A percentile compares a stretch with the other conserved stretches of the same genome.
Conservation (phyloP, 345 rosid species). For the Adansonia digitata region DNA sequence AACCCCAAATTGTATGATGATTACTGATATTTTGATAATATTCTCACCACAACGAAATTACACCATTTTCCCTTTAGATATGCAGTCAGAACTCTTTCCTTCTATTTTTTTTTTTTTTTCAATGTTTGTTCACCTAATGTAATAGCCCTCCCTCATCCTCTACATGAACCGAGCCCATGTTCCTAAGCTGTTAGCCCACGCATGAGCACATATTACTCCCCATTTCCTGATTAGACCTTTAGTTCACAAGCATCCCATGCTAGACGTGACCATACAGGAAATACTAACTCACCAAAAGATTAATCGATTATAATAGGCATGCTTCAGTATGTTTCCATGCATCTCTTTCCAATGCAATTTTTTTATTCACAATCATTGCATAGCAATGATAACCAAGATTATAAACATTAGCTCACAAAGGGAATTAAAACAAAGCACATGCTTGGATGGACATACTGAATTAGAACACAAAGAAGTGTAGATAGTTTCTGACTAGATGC, state of each 20-base stretch:
- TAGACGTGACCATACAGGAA: background rate
- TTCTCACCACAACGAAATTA: too few species aligned
- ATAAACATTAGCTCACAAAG: too few species aligned
- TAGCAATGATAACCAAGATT: too few species aligned
- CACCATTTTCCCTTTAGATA: background rate
- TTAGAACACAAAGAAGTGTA: too few species aligned
- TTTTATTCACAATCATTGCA: background rate
- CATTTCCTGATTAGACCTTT: background rate
- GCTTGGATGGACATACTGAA: slow-evolving; percentile 83
- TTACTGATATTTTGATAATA: background rate
- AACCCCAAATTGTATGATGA: background rate
- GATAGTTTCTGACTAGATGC: slow-evolving; percentile 88
- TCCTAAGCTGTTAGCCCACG: background rate
- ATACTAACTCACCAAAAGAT: slow-evolving; percentile 66
- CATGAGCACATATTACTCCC: background rate
- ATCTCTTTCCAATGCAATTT: background rate
- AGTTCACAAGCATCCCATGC: background rate
- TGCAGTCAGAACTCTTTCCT: background rate
- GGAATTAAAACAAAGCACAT: slow-evolving; percentile 89
- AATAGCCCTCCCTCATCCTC: background rate
- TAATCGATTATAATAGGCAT: slow-evolving; percentile 25
- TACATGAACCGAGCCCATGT: background rate
- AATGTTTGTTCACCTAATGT: background rate
- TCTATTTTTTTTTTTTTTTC: background rate
- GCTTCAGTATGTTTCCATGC: too few species aligned